A percentile compares a stretch with the other conserved stretches of the same genome.
Evolutionary conservation across 1,284 basidiomycete genomes (phyloP).

Genomic region (Heterobasidion annosum): DNA sequence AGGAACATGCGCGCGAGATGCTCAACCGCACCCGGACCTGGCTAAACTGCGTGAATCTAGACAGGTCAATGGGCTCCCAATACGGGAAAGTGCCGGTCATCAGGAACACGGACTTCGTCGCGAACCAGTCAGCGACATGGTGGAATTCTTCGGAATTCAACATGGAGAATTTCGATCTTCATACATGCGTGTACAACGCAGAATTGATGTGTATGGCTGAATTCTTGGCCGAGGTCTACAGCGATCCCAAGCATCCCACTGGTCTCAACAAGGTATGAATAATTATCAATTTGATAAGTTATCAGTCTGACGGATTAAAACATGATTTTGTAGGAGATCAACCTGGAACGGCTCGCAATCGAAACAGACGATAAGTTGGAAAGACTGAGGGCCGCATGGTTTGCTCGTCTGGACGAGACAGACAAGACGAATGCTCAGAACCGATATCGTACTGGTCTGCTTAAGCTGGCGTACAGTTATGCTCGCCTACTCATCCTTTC

Average conservation of each 20-base stretch:
- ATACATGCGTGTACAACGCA: conserved; percentile 64
- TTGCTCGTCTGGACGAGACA: conserved; percentile 32
- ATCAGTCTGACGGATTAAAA: not conserved
- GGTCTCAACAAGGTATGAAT: conserved; percentile 56
- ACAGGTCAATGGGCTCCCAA: conserved; percentile 73
- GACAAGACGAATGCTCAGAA: conserved; percentile 43
- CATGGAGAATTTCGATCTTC: conserved; percentile 66
- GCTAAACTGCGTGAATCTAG: conserved; percentile 82
- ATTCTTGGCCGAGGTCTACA: conserved; percentile 61
- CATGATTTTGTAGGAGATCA: conserved; percentile 33
- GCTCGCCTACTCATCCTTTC: conserved; percentile 60
- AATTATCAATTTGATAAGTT: not conserved
- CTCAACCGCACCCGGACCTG: conserved; percentile 82
- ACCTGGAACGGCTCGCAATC: conserved; percentile 55
- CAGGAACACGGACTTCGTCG: conserved; percentile 64
- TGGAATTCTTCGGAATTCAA: conserved; percentile 62
- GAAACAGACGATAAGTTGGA: conserved; percentile 59
- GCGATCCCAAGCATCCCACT: conserved; percentile 62
- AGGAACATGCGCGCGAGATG: conserved; percentile 71
- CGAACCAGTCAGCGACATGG: conserved; percentile 68
- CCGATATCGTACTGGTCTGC: conserved; percentile 52
- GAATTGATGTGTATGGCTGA: conserved; percentile 54
- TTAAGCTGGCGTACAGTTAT: conserved; percentile 61
- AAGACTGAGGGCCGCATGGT: conserved; percentile 46
- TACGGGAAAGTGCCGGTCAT: conserved; percentile 79